Conservation (phyloP, 208 protist species). For the Wallacemonas collosoma region DNA sequence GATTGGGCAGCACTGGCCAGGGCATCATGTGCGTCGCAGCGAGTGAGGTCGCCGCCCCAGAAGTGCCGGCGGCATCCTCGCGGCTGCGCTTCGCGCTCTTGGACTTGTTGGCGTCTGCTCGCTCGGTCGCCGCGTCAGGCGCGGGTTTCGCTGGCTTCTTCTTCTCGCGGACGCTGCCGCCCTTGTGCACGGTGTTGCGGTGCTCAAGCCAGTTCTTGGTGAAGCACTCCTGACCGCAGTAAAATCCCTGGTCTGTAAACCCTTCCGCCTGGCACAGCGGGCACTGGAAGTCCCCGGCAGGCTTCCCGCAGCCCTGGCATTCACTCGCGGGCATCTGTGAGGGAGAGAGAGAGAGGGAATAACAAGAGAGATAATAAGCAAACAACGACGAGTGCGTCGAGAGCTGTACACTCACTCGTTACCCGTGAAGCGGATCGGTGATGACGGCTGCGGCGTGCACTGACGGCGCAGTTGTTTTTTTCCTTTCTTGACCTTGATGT, state of each 20-base stretch:
- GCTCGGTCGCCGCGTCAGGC: constrained; percentile 12
- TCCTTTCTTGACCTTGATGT: no score
- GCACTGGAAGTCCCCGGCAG: constrained; percentile 70
- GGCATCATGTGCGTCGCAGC: constrained; percentile 16
- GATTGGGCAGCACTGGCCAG: constrained; percentile 49
- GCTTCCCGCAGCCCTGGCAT: constrained; percentile 65
- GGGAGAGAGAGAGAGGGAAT: constrained; percentile 6
- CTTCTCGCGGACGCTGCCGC: constrained; percentile 62
- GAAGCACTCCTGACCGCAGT: constrained; percentile 85
- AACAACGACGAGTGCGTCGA: background rate
- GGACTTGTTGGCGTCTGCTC: background rate
- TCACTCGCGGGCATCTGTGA: constrained; percentile 6
- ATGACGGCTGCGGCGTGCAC: no score
- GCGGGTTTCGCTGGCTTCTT: constrained; percentile 15
- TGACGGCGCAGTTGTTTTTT: no score
- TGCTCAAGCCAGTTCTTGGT: constrained; percentile 77
- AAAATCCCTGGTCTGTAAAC: constrained; percentile 65
- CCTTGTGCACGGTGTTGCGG: constrained; percentile 71
- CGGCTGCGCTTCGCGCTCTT: constrained; percentile 30
- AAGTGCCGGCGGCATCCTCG: background rate
- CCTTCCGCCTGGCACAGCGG: constrained; percentile 83
- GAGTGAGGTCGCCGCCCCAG: background rate
- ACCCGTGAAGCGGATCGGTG: no score
- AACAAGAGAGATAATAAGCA: background rate
- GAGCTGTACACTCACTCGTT: no score